Percentiles rank a stretch among this genome's conserved stretches.
Evolutionary conservation across 139 green algal genomes (phyloP).

Genomic region (Chlorella ohadii): DNA sequence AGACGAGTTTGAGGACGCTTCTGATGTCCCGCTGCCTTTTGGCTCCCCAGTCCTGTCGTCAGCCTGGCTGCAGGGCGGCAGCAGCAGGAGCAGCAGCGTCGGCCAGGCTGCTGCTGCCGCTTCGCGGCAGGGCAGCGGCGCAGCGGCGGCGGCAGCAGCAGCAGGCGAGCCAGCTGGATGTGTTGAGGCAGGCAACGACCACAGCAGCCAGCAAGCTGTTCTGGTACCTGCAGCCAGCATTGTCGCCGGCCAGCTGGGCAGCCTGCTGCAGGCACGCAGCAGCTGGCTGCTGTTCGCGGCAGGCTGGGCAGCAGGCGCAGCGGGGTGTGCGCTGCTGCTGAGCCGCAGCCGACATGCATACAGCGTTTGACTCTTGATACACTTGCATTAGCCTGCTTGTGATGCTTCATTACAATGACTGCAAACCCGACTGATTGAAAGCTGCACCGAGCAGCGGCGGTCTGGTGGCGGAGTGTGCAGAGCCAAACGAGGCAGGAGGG

Average conservation of each 20-base stretch:
- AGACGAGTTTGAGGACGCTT: too few species aligned
- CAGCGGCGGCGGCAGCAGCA: not conserved
- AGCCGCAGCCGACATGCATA: not conserved
- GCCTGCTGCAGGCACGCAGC: not conserved
- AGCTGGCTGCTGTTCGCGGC: slow-evolving; percentile 17
- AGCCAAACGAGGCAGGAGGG: too few species aligned
- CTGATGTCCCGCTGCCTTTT: not conserved
- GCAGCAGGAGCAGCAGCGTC: not conserved
- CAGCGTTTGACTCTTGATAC: not conserved
- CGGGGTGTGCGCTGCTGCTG: not conserved
- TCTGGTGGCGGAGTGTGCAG: too few species aligned
- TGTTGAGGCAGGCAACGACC: too few species aligned
- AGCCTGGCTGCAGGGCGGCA: not conserved
- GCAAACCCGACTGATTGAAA: too few species aligned
- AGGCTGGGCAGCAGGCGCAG: not conserved
- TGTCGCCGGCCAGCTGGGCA: not conserved
- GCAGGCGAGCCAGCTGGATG: not conserved
- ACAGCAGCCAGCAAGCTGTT: not conserved
- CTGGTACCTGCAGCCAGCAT: not conserved
- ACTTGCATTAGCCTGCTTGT: too few species aligned
- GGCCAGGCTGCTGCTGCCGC: not conserved
- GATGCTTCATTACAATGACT: too few species aligned
- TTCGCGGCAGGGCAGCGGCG: not conserved
- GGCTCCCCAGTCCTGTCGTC: not conserved
- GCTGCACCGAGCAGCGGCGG: too few species aligned